Percentiles rank a stretch among this genome's conserved stretches.
Evolutionary conservation across 371 early-diverging fungal genomes (phyloP).

Genomic region (Circinella minor): DNA sequence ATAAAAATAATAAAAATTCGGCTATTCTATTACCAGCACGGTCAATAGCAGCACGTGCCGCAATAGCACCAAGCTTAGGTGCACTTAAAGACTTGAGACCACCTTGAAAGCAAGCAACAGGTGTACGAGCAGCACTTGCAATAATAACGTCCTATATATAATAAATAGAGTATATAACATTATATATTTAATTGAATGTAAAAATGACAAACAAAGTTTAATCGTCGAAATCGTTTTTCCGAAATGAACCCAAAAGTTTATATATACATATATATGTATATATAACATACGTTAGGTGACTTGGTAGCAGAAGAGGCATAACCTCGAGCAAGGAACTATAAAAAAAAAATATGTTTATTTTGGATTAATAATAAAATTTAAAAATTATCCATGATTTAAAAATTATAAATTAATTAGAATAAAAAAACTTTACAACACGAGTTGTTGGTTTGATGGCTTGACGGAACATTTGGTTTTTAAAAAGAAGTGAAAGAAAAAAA

Average conservation of each 20-base stretch:
- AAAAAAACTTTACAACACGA: slow-evolving; percentile 22
- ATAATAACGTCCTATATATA: slow-evolving; percentile 63
- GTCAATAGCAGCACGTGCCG: slow-evolving; percentile 74
- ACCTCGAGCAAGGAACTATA: slow-evolving; percentile 31
- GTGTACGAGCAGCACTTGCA: slow-evolving; percentile 70
- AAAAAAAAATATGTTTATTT: too few species aligned
- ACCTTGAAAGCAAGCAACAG: slow-evolving; percentile 79
- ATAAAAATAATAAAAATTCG: too few species aligned
- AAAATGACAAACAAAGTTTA: neutral
- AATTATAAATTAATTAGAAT: too few species aligned
- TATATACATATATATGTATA: too few species aligned
- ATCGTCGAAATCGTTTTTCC: too few species aligned
- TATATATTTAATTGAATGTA: too few species aligned
- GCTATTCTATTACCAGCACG: slow-evolving; percentile 49
- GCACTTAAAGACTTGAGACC: slow-evolving; percentile 68
- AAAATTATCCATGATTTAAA: too few species aligned
- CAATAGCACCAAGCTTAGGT: slow-evolving; percentile 72
- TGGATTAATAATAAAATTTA: too few species aligned
- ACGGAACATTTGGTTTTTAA: slow-evolving; percentile 27
- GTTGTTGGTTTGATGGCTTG: slow-evolving; percentile 24
- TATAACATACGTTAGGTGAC: slow-evolving; percentile 39
- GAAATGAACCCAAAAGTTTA: neutral
- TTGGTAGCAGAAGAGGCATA: slow-evolving; percentile 42
- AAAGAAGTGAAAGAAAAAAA: slow-evolving; percentile 11
- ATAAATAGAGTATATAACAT: neutral